phyloP scores from a whole-genome alignment of 1,284 basidiomycete species.

The Chondrostereum purpureum region DNA sequence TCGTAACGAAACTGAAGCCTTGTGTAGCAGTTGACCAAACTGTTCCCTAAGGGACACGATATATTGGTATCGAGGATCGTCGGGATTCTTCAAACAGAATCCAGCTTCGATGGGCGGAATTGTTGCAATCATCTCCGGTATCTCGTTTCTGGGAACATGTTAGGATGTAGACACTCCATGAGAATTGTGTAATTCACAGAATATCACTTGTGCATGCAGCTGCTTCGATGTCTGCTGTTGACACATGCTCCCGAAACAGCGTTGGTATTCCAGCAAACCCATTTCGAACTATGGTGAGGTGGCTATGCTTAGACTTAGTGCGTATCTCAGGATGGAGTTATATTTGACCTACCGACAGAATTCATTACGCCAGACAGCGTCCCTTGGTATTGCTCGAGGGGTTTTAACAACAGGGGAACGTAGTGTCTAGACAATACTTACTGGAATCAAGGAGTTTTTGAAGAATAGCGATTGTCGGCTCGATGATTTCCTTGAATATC shows the following conservation, averaged over 20 bases:
- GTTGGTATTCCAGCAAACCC: conserved; percentile 67
- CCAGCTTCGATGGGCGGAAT: conserved; percentile 56
- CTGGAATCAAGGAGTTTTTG: conserved; percentile 54
- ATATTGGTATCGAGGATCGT: conserved; percentile 64
- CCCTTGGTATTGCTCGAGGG: conserved; percentile 31
- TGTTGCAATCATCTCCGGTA: conserved; percentile 67
- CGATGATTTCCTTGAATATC: conserved; percentile 67
- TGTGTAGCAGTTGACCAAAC: conserved; percentile 67
- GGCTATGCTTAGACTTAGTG: conserved; percentile 25
- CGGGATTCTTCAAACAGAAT: conserved; percentile 62
- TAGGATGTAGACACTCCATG: conserved; percentile 2
- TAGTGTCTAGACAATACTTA: too few relatives aligned
- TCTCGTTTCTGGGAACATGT: conserved; percentile 41
- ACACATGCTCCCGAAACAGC: conserved; percentile 44
- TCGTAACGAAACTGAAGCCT: conserved; percentile 61
- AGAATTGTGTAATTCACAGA: conserved; percentile 34
- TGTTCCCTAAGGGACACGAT: conserved; percentile 55
- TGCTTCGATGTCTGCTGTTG: conserved; percentile 34
- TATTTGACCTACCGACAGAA: conserved; percentile 63
- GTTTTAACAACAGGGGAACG: too few relatives aligned
- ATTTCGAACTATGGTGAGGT: conserved; percentile 59
- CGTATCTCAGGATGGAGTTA: neutral
- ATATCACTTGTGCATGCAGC: conserved; percentile 50
- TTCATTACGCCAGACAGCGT: conserved; percentile 79
- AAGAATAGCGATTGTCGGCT: conserved; percentile 58